phyloP scores from a whole-genome alignment of 1,139 yeast species.

The Blastobotrys indianensis region DNA sequence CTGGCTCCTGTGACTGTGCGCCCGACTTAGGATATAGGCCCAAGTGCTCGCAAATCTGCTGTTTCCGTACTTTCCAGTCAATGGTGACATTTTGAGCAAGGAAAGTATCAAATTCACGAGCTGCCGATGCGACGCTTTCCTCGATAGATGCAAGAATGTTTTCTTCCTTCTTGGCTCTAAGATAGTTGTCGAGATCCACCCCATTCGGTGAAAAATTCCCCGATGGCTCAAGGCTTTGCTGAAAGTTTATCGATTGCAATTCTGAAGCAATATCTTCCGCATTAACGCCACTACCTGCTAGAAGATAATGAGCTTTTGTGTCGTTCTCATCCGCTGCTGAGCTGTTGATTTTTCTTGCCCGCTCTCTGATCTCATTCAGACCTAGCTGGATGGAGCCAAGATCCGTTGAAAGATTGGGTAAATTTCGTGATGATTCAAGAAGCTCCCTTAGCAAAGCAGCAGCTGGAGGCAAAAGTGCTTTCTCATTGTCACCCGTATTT shows the following conservation, averaged over 20 bases:
- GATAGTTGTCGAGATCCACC: slow-evolving; percentile 31
- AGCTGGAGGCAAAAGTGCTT: slow-evolving; percentile 37
- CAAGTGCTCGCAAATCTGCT: slow-evolving; percentile 62
- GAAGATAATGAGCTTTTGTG: slow-evolving; percentile 83
- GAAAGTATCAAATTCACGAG: slow-evolving; percentile 75
- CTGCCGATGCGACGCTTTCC: slow-evolving; percentile 66
- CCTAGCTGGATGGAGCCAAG: slow-evolving; percentile 72
- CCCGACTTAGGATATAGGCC: slow-evolving; percentile 39
- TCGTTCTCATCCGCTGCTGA: slow-evolving; percentile 43
- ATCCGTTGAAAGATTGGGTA: slow-evolving; percentile 60
- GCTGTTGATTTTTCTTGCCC: slow-evolving; percentile 57
- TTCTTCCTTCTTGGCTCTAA: slow-evolving; percentile 71
- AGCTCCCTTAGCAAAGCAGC: slow-evolving; percentile 51
- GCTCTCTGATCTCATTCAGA: slow-evolving; percentile 66
- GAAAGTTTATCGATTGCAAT: slow-evolving; percentile 30
- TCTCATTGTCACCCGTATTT: slow-evolving; percentile 3
- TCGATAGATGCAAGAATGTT: slow-evolving; percentile 79
- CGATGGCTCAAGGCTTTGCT: slow-evolving; percentile 24
- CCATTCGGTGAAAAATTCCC: slow-evolving; percentile 26
- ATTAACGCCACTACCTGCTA: slow-evolving; percentile 85
- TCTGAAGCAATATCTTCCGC: slow-evolving; percentile 82
- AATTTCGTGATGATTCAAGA: slow-evolving; percentile 61
- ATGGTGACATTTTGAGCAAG: slow-evolving; percentile 66
- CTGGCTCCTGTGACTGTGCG: slow-evolving; percentile 6
- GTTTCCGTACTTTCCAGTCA: slow-evolving; percentile 80